Conservation (phyloP, 192 early-diverging fungal genomes). For the Linnemannia schmuckeri region DNA sequence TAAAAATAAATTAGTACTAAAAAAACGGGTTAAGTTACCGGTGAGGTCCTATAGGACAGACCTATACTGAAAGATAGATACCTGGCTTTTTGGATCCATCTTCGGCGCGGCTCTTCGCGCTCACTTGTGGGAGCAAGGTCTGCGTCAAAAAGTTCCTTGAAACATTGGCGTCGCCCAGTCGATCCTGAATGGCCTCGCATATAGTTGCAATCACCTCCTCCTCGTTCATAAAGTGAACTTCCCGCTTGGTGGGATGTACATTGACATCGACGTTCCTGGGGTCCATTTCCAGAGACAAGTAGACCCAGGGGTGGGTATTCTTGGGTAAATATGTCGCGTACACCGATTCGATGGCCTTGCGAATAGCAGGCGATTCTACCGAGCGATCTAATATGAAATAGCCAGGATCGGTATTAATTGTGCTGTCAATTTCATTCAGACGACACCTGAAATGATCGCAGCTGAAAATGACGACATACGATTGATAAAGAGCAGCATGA, state of each 20-base stretch:
- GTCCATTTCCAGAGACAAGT: constrained; percentile 89
- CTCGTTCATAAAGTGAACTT: constrained; percentile 95
- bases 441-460: background rate
- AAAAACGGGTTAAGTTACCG: background rate
- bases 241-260: constrained; percentile 96
- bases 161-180: constrained; percentile 75
- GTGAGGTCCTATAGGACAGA: background rate
- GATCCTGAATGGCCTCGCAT: constrained; percentile 75
- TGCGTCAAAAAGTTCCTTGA: constrained; percentile 85
- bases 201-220: constrained; percentile 82
- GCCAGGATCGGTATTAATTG: background rate
- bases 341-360: constrained; percentile 84
- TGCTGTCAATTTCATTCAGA: background rate
- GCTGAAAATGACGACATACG: constrained; percentile 60
- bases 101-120: constrained; percentile 6
- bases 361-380: constrained; percentile 87
- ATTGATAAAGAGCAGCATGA: constrained; percentile 96
- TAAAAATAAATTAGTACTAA: background rate
- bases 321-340: constrained; percentile 88
- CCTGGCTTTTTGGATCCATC: constrained; percentile 31
- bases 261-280: constrained; percentile 96
- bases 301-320: constrained; percentile 91
- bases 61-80: background rate
- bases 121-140: constrained; percentile 52
- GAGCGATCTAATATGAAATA: constrained; percentile 71